phyloP scores from a whole-genome alignment of 371 early-diverging fungal species.

The Circinella umbellata region DNA sequence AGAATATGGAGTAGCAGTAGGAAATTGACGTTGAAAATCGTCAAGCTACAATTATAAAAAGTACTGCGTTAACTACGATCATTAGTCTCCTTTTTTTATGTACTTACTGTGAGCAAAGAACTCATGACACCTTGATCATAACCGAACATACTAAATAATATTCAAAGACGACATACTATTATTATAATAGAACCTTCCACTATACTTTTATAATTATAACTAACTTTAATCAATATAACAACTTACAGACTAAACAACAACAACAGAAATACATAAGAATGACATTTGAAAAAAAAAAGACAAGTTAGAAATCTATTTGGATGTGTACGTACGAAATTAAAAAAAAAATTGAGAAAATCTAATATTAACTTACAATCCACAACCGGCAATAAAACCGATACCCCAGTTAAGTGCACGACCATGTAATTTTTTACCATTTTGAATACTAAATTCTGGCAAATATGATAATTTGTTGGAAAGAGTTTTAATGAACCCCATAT shows the following conservation, averaged over 20 bases:
- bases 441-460: slow-evolving; percentile 14
- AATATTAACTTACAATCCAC: slow-evolving; percentile 18
- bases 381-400: slow-evolving; percentile 19
- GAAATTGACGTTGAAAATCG: slow-evolving; percentile 19
- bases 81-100: neutral
- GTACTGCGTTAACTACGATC: neutral
- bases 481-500: no score
- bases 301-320: neutral
- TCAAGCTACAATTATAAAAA: slow-evolving; percentile 4
- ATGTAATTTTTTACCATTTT: slow-evolving; percentile 18
- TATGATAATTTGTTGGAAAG: neutral
- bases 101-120: slow-evolving; percentile 20
- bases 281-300: neutral
- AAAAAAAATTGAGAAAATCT: no score
- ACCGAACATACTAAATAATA: slow-evolving; percentile 21
- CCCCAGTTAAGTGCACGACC: slow-evolving; percentile 11
- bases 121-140: slow-evolving; percentile 30
- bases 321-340: no score
- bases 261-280: no score
- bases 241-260: slow-evolving; percentile 9
- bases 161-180: neutral
- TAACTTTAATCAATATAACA: neutral
- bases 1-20: slow-evolving; percentile 20
- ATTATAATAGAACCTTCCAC: no score
- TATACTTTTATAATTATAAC: neutral